A percentile compares a stretch with the other conserved stretches of the same genome.
Conservation (phyloP, 1,284 basidiomycete species). For the Bondarzewia mesenterica region DNA sequence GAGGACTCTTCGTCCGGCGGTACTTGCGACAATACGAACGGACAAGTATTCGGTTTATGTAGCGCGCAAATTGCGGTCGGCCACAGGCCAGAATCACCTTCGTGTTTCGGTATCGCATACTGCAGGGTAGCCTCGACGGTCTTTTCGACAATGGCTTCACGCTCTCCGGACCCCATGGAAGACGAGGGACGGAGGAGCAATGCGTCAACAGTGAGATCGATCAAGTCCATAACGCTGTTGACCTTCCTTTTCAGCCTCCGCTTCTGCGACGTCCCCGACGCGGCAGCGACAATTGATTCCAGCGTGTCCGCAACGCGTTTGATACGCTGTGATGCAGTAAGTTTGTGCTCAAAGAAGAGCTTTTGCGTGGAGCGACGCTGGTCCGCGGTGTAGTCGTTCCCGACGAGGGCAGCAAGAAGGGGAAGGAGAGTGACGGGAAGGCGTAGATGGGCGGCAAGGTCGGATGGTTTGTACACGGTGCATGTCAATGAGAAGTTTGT, state of each 20-base stretch:
- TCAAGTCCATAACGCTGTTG: constrained; percentile 66
- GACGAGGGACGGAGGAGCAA: constrained; percentile 44
- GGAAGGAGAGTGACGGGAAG: constrained; percentile 71
- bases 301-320: constrained; percentile 48
- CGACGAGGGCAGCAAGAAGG: constrained; percentile 77
- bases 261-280: constrained; percentile 25
- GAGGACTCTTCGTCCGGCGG: constrained; percentile 19
- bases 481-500: constrained; percentile 42
- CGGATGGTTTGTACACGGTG: constrained; percentile 53
- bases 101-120: constrained; percentile 59
- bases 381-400: constrained; percentile 69
- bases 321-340: constrained; percentile 51
- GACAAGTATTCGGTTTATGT: constrained; percentile 46
- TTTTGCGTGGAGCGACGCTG: constrained; percentile 37
- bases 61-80: constrained; percentile 48
- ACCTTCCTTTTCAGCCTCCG: constrained; percentile 47
- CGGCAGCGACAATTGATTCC: constrained; percentile 38
- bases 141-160: constrained; percentile 54
- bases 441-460: constrained; percentile 58
- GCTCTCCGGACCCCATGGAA: constrained; percentile 46
- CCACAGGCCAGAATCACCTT: constrained; percentile 35
- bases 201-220: constrained; percentile 53
- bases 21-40: constrained; percentile 31
- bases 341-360: constrained; percentile 59
- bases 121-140: constrained; percentile 68